Evolutionary conservation across 2,329 filamentous ascomycete species (phyloP), one percentile per base, ranked within the genome.

Genomic region (Pleoardoris graminearum): DNA sequence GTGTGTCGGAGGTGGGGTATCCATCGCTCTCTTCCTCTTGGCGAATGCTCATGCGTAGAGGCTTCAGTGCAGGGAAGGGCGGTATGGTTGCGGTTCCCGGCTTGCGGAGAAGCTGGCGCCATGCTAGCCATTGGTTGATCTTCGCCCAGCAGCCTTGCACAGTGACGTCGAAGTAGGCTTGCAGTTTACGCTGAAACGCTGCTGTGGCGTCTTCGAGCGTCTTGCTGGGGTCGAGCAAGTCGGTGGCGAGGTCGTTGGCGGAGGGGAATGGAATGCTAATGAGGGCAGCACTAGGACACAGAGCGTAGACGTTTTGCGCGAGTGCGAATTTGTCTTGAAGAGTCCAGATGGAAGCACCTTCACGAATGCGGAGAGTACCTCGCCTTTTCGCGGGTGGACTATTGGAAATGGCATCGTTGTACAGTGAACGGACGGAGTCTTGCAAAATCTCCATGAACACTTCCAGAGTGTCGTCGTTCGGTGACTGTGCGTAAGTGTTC

Each of bases 51-150:
- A 17, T 17, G 7, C 25, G 16, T 11, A 25, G 2, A 25, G 12
- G 7, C 8, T 36, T 36, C 14, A 25, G 22, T 1, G 23, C 14
- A 30, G 44, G 44, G 16, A 29, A 47, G 11, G 44, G 43, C 14
- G 16, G 22, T 5, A 30, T 37, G 44, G 21, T 36, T 17, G 22
- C 21, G 8, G 32, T 46, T 17, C 43, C 43, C 4, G 44, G 33
- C 32, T 37, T 38, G 11, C 44, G 33, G 23, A 47, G 44, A 10
- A 47, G 44, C 23, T 47, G 44, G 10, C 44, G 44, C 44, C 44
- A 47, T 21, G 44, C 44, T 14, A 47, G 32, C 44, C 44, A 47
- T 21, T 47, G 44, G 16, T 47, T 47, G 32, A 47, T 38, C 23
- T 29, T 47, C 7, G 23, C 16, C 44, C 44, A 37, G 22, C 44